A percentile compares a stretch with the other conserved stretches of the same genome.
Conservation (phyloP, 768 basidiomycete species). For the Boletellus ananas region DNA sequence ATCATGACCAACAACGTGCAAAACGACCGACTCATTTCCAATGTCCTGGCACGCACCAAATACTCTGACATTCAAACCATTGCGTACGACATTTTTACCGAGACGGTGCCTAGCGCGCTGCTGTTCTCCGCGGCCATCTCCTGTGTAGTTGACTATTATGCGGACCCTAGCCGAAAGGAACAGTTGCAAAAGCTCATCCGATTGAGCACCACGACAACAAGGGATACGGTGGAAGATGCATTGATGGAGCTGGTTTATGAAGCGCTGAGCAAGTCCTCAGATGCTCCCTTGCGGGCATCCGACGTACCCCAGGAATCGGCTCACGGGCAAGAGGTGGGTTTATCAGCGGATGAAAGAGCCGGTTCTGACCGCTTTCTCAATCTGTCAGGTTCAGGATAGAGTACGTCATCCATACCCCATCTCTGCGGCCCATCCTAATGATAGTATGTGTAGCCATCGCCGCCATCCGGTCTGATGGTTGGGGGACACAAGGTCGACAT, state of each 20-base stretch:
- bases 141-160: conserved; percentile 58
- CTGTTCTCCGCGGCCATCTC: conserved; percentile 54
- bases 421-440: not conserved
- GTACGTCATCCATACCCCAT: conserved; percentile 25
- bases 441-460: conserved; percentile 8
- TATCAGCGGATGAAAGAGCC: not conserved
- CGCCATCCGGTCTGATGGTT: not conserved
- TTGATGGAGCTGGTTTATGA: conserved; percentile 44
- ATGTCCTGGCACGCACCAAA: conserved; percentile 7
- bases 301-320: conserved; percentile 36
- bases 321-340: conserved; percentile 27
- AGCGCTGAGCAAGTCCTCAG: conserved; percentile 41
- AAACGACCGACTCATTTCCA: conserved; percentile 19
- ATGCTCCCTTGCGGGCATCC: not conserved
- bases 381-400: conserved; percentile 37
- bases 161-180: conserved; percentile 36
- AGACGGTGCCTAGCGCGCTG: conserved; percentile 52
- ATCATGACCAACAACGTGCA: conserved; percentile 23
- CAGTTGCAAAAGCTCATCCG: conserved; percentile 37
- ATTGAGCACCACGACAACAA: conserved; percentile 27
- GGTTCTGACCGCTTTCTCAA: conserved; percentile 35
- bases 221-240: conserved; percentile 22
- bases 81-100: conserved; percentile 49
- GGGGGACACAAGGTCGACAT: conserved; percentile 9
- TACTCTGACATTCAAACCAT: conserved; percentile 30